Evolutionary conservation across 352 stramenopile genomes (phyloP).

Genomic region (Aphanomyces euteiches): DNA sequence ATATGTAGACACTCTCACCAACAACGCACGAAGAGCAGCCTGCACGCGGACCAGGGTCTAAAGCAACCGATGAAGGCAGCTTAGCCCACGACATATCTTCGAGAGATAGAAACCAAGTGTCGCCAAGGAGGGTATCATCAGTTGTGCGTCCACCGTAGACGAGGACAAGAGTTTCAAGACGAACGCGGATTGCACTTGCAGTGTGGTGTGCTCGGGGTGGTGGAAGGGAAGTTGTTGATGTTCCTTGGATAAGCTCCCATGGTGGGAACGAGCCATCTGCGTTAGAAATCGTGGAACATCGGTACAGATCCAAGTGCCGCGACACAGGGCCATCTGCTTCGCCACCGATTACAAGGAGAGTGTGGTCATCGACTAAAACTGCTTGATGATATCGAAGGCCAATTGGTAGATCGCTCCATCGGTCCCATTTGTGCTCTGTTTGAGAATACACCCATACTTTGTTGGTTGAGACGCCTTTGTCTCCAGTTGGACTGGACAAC

Average conservation of each 20-base stretch:
- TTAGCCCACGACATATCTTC: conserved; percentile 79
- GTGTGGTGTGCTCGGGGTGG: conserved; percentile 64
- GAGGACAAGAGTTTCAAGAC: conserved; percentile 75
- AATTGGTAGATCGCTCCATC: conserved; percentile 79
- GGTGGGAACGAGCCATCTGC: conserved; percentile 60
- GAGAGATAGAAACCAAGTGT: conserved; percentile 78
- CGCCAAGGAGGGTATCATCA: conserved; percentile 66
- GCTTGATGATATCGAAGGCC: conserved; percentile 72
- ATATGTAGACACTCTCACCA: conserved; percentile 79
- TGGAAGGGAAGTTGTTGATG: conserved; percentile 56
- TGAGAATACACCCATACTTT: conserved; percentile 70
- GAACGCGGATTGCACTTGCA: conserved; percentile 58
- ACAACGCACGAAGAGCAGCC: conserved; percentile 67
- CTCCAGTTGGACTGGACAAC: conserved; percentile 23
- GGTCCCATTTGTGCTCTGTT: conserved; percentile 56
- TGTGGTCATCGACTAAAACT: conserved; percentile 61
- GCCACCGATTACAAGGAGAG: conserved; percentile 78
- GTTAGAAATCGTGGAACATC: conserved; percentile 52
- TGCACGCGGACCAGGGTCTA: conserved; percentile 68
- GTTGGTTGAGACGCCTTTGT: conserved; percentile 40
- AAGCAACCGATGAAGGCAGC: conserved; percentile 61
- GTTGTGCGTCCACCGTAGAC: conserved; percentile 76
- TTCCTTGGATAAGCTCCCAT: conserved; percentile 73
- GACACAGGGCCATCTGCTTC: conserved; percentile 67
- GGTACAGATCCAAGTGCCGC: conserved; percentile 83